A percentile compares a stretch with the other conserved stretches of the same genome.
Conservation (phyloP, 805 yeast species). For the Zygosaccharomyces kombuchaensis region DNA sequence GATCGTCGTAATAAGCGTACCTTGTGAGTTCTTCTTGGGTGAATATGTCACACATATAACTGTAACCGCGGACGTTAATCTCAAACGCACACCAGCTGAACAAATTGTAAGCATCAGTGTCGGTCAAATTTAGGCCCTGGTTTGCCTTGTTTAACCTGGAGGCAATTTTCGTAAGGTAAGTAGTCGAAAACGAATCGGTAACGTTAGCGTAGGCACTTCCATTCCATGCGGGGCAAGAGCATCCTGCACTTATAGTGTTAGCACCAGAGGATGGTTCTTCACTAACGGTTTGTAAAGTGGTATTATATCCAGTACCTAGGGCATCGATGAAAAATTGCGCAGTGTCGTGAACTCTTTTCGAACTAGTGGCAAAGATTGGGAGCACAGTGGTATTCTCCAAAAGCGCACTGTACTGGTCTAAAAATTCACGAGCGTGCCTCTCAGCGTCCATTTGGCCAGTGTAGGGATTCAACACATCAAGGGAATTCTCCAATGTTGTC, state of each 20-base stretch:
- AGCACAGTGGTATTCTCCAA: conserved; percentile 37
- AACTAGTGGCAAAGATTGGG: conserved; percentile 46
- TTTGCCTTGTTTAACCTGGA: conserved; percentile 53
- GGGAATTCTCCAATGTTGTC: conserved; percentile 29
- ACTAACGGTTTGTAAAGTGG: conserved; percentile 36
- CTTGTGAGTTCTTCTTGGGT: conserved; percentile 63
- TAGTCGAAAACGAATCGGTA: conserved; percentile 17
- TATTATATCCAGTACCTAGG: conserved; percentile 22
- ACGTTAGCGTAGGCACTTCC: conserved; percentile 17
- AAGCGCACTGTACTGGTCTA: conserved; percentile 41
- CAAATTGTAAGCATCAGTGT: conserved; percentile 48
- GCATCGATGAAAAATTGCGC: conserved; percentile 49
- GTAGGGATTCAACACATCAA: conserved; percentile 34
- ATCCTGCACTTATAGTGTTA: conserved; percentile 46
- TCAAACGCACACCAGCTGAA: conserved; percentile 72
- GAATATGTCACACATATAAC: conserved; percentile 64
- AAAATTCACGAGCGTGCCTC: conserved; percentile 43
- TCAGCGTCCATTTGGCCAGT: conserved; percentile 46
- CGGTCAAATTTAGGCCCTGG: conserved; percentile 49
- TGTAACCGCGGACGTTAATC: conserved; percentile 61
- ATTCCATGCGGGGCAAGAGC: conserved; percentile 41
- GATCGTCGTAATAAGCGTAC: conserved; percentile 56
- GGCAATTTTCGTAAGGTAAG: conserved; percentile 50
- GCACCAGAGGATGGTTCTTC: conserved; percentile 45
- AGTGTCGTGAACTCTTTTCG: conserved; percentile 46